Conservation (phyloP, 257 asterid genomes). For the Gynochthodes officinalis region DNA sequence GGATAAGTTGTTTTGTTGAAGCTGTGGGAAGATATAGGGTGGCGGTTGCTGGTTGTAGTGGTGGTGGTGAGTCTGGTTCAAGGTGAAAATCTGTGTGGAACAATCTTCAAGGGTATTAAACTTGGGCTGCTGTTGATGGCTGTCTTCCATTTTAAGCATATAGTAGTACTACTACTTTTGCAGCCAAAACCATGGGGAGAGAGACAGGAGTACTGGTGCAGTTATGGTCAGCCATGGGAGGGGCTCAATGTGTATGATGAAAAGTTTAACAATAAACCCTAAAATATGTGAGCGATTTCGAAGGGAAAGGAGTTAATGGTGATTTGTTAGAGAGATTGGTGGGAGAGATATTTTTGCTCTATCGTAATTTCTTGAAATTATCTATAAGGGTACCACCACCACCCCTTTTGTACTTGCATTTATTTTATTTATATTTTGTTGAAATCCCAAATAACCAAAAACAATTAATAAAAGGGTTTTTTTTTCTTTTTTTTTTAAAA, state of each 20-base stretch:
- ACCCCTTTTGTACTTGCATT: no score
- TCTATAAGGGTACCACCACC: neutral
- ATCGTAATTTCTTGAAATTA: no score
- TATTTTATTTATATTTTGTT: no score
- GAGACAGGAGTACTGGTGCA: neutral
- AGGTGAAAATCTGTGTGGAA: conserved; percentile 15
- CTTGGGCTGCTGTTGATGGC: conserved; percentile 30
- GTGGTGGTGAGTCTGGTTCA: conserved; percentile 26
- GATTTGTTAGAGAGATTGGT: conserved; percentile 7
- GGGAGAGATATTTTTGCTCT: conserved; percentile 1
- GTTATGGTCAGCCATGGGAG: neutral
- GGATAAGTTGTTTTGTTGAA: conserved; percentile 24
- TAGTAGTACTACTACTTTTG: neutral
- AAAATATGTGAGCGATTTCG: neutral
- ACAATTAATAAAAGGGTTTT: no score
- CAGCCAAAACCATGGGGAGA: neutral
- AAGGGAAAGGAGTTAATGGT: neutral
- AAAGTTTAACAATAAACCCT: conserved; percentile 25
- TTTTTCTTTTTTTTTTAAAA: no score
- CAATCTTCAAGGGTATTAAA: conserved; percentile 11
- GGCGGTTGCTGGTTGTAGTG: conserved; percentile 5
- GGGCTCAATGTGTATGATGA: neutral
- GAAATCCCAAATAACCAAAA: no score
- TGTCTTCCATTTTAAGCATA: conserved; percentile 30
- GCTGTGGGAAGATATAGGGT: conserved; percentile 37